phyloP scores from a whole-genome alignment of 2,329 filamentous ascomycete species.

The Aureobasidium musti region DNA sequence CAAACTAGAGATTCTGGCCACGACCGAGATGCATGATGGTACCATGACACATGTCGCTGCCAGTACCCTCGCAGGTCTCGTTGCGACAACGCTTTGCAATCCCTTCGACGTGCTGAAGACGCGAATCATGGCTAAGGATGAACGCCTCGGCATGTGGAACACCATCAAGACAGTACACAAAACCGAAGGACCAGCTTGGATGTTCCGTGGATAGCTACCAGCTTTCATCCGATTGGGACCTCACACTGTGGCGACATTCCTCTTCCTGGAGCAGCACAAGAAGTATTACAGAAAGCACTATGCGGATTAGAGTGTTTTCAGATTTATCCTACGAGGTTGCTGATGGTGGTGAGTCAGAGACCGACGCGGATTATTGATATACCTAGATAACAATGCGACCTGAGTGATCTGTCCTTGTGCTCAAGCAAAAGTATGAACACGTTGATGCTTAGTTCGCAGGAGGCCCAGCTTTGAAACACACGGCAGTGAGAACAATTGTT shows the following conservation, averaged over 20 bases:
- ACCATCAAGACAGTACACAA: constrained; percentile 68
- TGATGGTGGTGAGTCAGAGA: background rate
- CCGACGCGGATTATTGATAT: background rate
- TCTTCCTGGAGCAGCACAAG: constrained; percentile 86
- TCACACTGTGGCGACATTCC: constrained; percentile 83
- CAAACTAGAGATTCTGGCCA: constrained; percentile 67
- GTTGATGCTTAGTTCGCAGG: background rate
- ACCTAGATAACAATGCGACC: background rate
- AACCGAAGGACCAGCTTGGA: constrained; percentile 73
- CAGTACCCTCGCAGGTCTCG: constrained; percentile 75
- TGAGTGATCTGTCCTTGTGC: background rate
- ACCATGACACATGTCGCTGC: constrained; percentile 78
- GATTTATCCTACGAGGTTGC: background rate
- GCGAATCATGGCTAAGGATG: constrained; percentile 70
- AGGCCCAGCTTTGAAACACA: background rate
- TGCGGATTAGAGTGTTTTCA: background rate
- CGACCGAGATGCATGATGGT: constrained; percentile 66
- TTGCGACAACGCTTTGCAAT: constrained; percentile 80
- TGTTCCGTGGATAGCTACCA: constrained; percentile 91
- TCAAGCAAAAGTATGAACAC: background rate
- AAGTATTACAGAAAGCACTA: constrained; percentile 62
- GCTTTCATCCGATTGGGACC: constrained; percentile 67
- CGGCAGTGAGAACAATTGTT: background rate
- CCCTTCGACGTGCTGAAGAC: constrained; percentile 91
- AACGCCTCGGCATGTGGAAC: constrained; percentile 57